phyloP scores from a whole-genome alignment of 345 rosid species.

The Bruguiera parviflora region DNA sequence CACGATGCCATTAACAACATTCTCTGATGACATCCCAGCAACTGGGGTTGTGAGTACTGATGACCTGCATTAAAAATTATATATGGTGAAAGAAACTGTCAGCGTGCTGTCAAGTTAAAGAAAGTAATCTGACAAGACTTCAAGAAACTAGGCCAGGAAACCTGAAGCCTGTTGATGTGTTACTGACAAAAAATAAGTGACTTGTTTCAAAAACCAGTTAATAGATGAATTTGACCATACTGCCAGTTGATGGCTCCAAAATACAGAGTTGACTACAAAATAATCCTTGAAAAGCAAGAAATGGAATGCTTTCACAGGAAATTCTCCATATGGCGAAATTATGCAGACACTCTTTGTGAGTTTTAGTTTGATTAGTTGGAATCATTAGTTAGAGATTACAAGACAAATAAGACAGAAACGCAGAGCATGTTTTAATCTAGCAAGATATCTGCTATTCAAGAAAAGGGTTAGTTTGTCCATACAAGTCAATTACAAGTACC shows the following conservation, averaged over 20 bases:
- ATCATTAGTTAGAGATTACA: neutral
- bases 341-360: neutral
- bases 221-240: too few relatives aligned
- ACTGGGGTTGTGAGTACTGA: slow-evolving; percentile 44
- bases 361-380: neutral
- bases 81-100: neutral
- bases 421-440: too few relatives aligned
- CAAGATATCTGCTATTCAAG: too few relatives aligned
- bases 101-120: neutral
- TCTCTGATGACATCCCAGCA: slow-evolving; percentile 62
- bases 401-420: too few relatives aligned
- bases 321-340: neutral
- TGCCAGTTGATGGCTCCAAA: too few relatives aligned
- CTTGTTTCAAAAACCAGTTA: too few relatives aligned
- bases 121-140: neutral
- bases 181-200: too few relatives aligned
- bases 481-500: slow-evolving; percentile 42
- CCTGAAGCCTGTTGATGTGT: too few relatives aligned
- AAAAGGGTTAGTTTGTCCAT: too few relatives aligned
- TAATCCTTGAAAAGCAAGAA: neutral
- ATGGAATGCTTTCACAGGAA: neutral
- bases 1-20: slow-evolving; percentile 55
- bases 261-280: too few relatives aligned
- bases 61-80: slow-evolving; percentile 49
- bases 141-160: too few relatives aligned